Percentiles rank a stretch among this genome's conserved stretches.
Evolutionary conservation across 2,329 filamentous ascomycete genomes (phyloP).

Genomic region (Alternaria sp.): DNA sequence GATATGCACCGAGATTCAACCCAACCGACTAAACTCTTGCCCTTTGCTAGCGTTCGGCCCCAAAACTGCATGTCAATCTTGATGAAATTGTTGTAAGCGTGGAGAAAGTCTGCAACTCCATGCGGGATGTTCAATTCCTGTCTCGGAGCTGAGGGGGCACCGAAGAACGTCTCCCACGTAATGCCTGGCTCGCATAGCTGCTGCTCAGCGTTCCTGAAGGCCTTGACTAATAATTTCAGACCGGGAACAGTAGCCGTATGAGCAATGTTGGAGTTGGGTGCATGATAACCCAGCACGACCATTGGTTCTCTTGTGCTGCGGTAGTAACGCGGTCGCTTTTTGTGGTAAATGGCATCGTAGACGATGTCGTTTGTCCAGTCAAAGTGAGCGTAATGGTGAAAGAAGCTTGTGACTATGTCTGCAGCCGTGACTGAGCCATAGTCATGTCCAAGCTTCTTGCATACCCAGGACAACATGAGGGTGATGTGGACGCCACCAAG

Average conservation of each 20-base stretch:
- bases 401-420: slow-evolving; percentile 68
- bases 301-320: slow-evolving; percentile 68
- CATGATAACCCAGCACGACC: slow-evolving; percentile 69
- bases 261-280: slow-evolving; percentile 69
- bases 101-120: slow-evolving; percentile 59
- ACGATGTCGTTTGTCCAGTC: slow-evolving; percentile 66
- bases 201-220: slow-evolving; percentile 60
- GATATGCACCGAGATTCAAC: slow-evolving; percentile 68
- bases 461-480: slow-evolving; percentile 67
- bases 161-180: slow-evolving; percentile 44
- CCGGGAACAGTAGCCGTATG: slow-evolving; percentile 64
- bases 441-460: slow-evolving; percentile 57
- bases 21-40: slow-evolving; percentile 68
- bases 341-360: slow-evolving; percentile 67
- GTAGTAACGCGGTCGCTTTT: slow-evolving; percentile 56
- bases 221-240: slow-evolving; percentile 60
- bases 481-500: slow-evolving; percentile 72
- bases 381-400: slow-evolving; percentile 68
- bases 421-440: slow-evolving; percentile 54
- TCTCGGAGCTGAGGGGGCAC: background rate
- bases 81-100: slow-evolving; percentile 63
- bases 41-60: slow-evolving; percentile 65
- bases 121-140: background rate
- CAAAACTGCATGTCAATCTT: slow-evolving; percentile 72
- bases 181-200: slow-evolving; percentile 48